A percentile compares a stretch with the other conserved stretches of the same genome.
These are phyloP conservation scores for Elsinoe arachidis DNA, from an alignment of 2,329 filamentous ascomycete genomes.

Conservation along the genomic window DNA sequence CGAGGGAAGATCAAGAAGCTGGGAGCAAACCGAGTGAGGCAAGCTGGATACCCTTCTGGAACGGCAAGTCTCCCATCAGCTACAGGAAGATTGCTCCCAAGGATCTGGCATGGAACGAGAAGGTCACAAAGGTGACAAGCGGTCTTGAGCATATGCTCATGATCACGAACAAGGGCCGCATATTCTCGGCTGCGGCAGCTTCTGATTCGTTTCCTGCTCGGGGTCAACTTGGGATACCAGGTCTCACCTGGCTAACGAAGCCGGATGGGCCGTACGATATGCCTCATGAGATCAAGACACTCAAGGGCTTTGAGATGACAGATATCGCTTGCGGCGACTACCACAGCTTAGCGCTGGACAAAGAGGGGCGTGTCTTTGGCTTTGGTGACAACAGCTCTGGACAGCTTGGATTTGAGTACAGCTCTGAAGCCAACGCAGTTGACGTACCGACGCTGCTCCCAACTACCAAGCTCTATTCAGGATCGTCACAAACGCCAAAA, in stretches of 20 bases:
- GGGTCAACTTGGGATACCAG: slow-evolving; percentile 81
- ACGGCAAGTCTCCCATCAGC: slow-evolving; percentile 48
- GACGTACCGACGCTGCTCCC: slow-evolving; percentile 65
- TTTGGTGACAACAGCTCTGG: slow-evolving; percentile 89
- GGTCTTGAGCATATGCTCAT: slow-evolving; percentile 82
- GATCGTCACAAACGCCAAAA: slow-evolving; percentile 52
- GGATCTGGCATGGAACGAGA: slow-evolving; percentile 60
- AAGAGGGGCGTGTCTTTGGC: slow-evolving; percentile 66
- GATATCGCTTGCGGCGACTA: slow-evolving; percentile 77
- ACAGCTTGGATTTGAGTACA: slow-evolving; percentile 77
- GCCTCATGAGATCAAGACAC: slow-evolving; percentile 65
- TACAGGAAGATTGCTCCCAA: slow-evolving; percentile 65
- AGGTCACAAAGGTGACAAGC: slow-evolving; percentile 61
- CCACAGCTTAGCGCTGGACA: slow-evolving; percentile 73
- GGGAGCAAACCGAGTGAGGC: slow-evolving; percentile 57
- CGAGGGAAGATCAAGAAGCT: slow-evolving; percentile 58
- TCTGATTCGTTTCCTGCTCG: slow-evolving; percentile 67
- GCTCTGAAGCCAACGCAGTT: slow-evolving; percentile 51
- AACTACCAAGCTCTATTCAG: slow-evolving; percentile 63
- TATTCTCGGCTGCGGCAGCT: slow-evolving; percentile 82
- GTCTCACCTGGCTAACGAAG: slow-evolving; percentile 68
- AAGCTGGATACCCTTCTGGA: slow-evolving; percentile 71
- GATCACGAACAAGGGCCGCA: slow-evolving; percentile 71
- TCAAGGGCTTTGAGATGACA: slow-evolving; percentile 61
- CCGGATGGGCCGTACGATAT: slow-evolving; percentile 71